Percentiles rank a stretch among this genome's conserved stretches.
Conservation (phyloP, 2,329 filamentous ascomycete genomes). For the Dendrostoma leiphaemia region DNA sequence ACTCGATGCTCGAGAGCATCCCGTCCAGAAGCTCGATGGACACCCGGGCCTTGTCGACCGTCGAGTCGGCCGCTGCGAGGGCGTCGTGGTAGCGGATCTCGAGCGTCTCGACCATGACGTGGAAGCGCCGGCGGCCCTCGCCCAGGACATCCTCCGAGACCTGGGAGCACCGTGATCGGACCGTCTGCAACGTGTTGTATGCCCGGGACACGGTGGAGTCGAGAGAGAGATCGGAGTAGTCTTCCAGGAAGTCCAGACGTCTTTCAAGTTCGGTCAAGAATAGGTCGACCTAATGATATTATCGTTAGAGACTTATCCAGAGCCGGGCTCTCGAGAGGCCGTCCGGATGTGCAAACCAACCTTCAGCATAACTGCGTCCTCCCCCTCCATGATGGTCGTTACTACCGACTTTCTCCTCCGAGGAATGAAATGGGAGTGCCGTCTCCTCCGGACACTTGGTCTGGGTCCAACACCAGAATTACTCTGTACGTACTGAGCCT, state of each 20-base stretch:
- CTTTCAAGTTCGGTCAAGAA: constrained; percentile 85
- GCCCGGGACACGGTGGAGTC: constrained; percentile 83
- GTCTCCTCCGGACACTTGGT: constrained; percentile 39
- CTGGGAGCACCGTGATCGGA: constrained; percentile 83
- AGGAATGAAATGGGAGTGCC: constrained; percentile 57
- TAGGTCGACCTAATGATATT: constrained; percentile 71
- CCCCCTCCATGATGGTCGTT: constrained; percentile 59
- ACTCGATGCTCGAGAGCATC: constrained; percentile 83
- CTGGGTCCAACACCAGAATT: constrained; percentile 28
- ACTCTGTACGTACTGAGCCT: constrained; percentile 17
- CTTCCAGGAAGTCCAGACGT: constrained; percentile 83
- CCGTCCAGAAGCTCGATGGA: constrained; percentile 83
- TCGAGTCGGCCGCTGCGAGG: constrained; percentile 76
- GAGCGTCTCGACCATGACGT: constrained; percentile 88
- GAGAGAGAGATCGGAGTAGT: constrained; percentile 78
- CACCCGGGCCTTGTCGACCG: constrained; percentile 88
- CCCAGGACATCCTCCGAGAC: constrained; percentile 90
- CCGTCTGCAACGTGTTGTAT: constrained; percentile 80
- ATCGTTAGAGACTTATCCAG: no score
- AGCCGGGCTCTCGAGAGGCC: no score
- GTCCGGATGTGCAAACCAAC: constrained; percentile 29
- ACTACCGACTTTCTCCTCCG: constrained; percentile 56
- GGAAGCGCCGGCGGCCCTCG: constrained; percentile 77
- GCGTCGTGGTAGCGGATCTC: constrained; percentile 86
- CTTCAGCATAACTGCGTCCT: constrained; percentile 60